Evolutionary conservation across 345 rosid genomes (phyloP).

Genomic region (Populus ilicifolia): DNA sequence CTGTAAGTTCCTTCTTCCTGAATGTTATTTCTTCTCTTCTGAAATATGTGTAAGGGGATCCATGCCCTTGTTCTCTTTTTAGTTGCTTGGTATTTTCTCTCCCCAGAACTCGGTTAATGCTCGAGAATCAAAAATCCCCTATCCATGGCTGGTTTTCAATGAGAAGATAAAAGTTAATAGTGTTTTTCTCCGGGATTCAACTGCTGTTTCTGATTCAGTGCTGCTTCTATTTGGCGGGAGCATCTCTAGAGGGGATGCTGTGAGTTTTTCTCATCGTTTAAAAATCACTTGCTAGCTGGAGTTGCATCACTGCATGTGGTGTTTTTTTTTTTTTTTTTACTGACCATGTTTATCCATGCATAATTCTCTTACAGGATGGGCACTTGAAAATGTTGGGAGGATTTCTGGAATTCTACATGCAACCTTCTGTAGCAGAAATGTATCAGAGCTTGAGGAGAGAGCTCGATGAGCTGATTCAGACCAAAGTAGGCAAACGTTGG

Average conservation of each 20-base stretch:
- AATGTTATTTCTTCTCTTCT: background rate
- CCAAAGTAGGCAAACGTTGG: conserved; percentile 50
- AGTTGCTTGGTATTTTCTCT: conserved; percentile 9
- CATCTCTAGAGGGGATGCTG: conserved; percentile 58
- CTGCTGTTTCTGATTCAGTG: conserved; percentile 82
- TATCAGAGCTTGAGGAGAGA: conserved; percentile 63
- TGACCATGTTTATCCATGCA: background rate
- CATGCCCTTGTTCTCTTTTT: conserved; percentile 5
- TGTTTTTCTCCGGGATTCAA: conserved; percentile 83
- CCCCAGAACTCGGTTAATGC: conserved; percentile 79
- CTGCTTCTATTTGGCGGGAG: conserved; percentile 84
- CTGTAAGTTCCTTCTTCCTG: conserved; percentile 47
- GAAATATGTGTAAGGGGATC: background rate
- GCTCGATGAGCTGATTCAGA: conserved; percentile 73
- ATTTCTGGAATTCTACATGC: conserved; percentile 79
- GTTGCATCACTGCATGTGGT: too few species aligned
- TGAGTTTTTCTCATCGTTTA: conserved; percentile 26
- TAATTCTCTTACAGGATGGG: conserved; percentile 53
- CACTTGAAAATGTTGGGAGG: conserved; percentile 94
- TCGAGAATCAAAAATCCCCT: conserved; percentile 65
- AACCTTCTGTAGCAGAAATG: conserved; percentile 58
- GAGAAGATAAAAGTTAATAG: conserved; percentile 94
- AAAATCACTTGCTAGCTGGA: too few species aligned
- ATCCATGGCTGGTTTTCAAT: conserved; percentile 88
- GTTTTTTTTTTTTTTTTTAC: background rate